Evolutionary conservation across 106 monocot species (phyloP).

Genomic region (Dioscorea zingiberensis): DNA sequence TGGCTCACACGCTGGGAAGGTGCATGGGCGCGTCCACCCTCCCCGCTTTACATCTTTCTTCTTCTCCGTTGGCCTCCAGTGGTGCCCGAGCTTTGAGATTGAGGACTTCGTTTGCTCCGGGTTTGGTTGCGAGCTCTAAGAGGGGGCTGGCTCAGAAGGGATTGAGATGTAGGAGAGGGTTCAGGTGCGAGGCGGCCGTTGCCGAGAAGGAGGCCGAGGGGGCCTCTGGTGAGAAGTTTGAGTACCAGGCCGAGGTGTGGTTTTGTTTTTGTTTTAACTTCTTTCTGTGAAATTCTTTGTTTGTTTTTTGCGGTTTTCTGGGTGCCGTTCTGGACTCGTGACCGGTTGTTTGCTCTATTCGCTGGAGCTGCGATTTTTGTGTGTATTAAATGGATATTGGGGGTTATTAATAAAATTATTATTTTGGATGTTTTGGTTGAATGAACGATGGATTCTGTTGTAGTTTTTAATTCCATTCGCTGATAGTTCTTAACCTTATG

Average conservation of each 20-base stretch:
- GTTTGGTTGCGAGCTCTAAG: neutral
- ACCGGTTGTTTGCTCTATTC: no score
- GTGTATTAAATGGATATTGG: no score
- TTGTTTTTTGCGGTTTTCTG: neutral
- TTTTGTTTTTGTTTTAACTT: neutral
- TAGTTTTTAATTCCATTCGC: no score
- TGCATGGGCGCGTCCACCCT: constrained; percentile 14
- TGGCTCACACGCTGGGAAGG: constrained; percentile 25
- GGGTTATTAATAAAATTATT: no score
- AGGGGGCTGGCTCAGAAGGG: constrained; percentile 17
- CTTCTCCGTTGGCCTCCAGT: constrained; percentile 1
- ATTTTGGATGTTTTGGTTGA: no score
- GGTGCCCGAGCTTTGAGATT: neutral
- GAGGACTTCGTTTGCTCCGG: constrained; percentile 5
- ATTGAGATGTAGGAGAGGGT: constrained; percentile 47
- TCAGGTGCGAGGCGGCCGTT: constrained; percentile 73
- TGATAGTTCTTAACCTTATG: no score
- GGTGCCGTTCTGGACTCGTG: no score
- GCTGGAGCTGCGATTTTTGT: no score
- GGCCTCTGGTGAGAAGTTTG: constrained; percentile 73
- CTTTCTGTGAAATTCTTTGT: no score
- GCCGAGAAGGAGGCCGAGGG: constrained; percentile 68
- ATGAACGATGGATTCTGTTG: no score
- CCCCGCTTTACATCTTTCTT: constrained; percentile 2
- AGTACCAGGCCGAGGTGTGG: constrained; percentile 94